Base-by-base conservation (phyloP, 148 eudicot genomes). In the Chenopodium suecicum region DNA sequence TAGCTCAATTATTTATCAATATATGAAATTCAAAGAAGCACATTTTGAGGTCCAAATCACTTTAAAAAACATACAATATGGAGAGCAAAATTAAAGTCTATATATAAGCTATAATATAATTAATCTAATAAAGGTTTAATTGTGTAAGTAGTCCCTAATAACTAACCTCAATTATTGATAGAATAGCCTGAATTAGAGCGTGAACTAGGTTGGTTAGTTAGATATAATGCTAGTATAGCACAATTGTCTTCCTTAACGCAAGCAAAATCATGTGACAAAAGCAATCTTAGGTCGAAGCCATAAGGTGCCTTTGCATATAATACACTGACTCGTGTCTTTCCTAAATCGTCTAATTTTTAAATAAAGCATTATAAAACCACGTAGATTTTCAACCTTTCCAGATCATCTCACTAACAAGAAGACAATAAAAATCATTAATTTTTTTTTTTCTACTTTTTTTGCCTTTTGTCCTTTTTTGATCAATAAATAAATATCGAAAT, bases 371-470 rank as follows among this genome's bases (percentile, higher is more conserved):
- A 22, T 9, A 65, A 81, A 77, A 65, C 75, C 84, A 81, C 84
- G 86, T 84, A 78, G 83, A 81, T 81, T 0, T 58, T 56, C 73
- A 41, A 65, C 78, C 84, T 84, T 84, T 84, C 69, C 84, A 84
- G 63, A 65, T 84, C 84, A 73, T 78, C 34, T 65, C 12, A 65
- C 79, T 77, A 81, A 50, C 73, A 81, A 65, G 50, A 67, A 77
- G 81, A 84, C 86, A 84, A 81, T 29, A 4, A 4, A 77, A 48
- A 76, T 84, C 65, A 84, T 74, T 78, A 14, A 70, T 27, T 27
- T 27, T 27, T 34, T n/a, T 47, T 25, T 41, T 73, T 65, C 78
- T 70, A 23, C 47, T 71, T 79, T 19, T 22, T 46, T 67, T 19
- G 8, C 19, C 6, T 14, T 58, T 60, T 46, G 27, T 16, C 25